A percentile compares a stretch with the other conserved stretches of the same genome.
Conservation (phyloP, 2,329 filamentous ascomycete species). For the Raffaelea albimanens region DNA sequence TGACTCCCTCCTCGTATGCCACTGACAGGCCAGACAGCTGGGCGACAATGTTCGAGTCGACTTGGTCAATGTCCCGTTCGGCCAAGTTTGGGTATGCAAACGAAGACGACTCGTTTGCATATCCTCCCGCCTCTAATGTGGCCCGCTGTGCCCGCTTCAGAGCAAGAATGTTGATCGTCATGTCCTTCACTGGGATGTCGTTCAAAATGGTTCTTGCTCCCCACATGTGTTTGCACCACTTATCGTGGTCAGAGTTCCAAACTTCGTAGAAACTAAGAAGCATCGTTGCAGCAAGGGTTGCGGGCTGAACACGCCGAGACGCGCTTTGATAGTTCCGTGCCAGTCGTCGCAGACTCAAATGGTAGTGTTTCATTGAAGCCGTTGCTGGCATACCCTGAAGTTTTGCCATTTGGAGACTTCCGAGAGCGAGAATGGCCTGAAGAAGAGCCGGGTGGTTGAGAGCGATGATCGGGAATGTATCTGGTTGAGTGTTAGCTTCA, state of each 20-base stretch:
- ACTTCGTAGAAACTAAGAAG: slow-evolving; percentile 89
- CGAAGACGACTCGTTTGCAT: background rate
- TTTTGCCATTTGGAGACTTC: slow-evolving; percentile 79
- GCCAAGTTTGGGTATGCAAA: slow-evolving; percentile 3
- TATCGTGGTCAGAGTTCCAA: slow-evolving; percentile 86
- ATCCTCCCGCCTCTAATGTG: slow-evolving; percentile 19
- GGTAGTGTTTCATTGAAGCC: slow-evolving; percentile 85
- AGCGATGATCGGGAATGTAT: slow-evolving; percentile 75
- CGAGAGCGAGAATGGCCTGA: slow-evolving; percentile 81
- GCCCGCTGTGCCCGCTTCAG: slow-evolving; percentile 41
- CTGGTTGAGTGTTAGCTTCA: slow-evolving; percentile 22
- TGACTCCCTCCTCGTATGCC: slow-evolving; percentile 25
- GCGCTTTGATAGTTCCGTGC: slow-evolving; percentile 65
- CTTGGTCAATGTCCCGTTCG: slow-evolving; percentile 24
- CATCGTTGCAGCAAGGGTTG: slow-evolving; percentile 80
- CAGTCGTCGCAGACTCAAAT: slow-evolving; percentile 70
- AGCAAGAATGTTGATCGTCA: slow-evolving; percentile 61
- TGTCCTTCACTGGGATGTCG: slow-evolving; percentile 69
- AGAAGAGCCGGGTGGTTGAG: slow-evolving; percentile 78
- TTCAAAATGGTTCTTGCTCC: slow-evolving; percentile 74
- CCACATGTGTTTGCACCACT: slow-evolving; percentile 88
- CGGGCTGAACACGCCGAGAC: slow-evolving; percentile 59
- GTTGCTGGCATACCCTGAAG: slow-evolving; percentile 65
- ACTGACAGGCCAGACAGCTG: slow-evolving; percentile 30
- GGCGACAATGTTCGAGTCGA: slow-evolving; percentile 32